Percentiles rank a stretch among this genome's conserved stretches.
These are phyloP conservation scores for Elymus sibiricus DNA, from an alignment of 176 grass and related monocot species.

Conservation along the genomic window DNA sequence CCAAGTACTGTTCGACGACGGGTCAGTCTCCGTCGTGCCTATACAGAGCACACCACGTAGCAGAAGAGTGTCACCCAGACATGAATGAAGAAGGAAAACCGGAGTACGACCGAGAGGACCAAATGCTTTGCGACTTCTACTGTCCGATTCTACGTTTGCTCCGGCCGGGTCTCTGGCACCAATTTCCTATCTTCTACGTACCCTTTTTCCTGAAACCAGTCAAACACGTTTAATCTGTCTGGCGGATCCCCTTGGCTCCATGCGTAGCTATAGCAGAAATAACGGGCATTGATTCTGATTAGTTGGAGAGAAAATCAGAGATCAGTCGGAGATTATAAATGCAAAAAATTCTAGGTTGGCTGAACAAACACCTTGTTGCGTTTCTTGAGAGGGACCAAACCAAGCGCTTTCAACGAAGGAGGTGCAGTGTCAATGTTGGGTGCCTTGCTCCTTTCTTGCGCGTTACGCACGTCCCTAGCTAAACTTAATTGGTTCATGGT, in stretches of 20 bases:
- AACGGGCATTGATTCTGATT: not conserved
- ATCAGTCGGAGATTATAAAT: not conserved
- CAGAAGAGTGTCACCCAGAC: not conserved
- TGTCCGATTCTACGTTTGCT: not conserved
- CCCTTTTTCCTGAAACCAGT: not conserved
- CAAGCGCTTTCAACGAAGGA: not conserved
- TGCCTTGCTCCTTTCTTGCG: not conserved
- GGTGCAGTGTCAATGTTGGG: not conserved
- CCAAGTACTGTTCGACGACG: not conserved
- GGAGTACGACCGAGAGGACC: not conserved
- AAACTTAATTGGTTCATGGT: not conserved
- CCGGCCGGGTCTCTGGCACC: too few species aligned
- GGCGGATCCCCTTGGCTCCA: not conserved
- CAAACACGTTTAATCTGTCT: not conserved
- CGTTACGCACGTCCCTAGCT: constrained; percentile 7
- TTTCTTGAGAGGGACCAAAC: not conserved
- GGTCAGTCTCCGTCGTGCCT: not conserved
- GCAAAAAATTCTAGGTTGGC: not conserved
- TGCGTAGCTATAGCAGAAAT: not conserved
- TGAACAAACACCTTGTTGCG: not conserved
- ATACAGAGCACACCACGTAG: not conserved
- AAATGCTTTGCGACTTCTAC: not conserved
- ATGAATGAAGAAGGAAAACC: not conserved
- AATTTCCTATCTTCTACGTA: not conserved
- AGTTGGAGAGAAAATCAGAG: not conserved